A percentile compares a stretch with the other conserved stretches of the same genome.
phyloP scores from a whole-genome alignment of 805 yeast species.

The Starmerella riodocensis region DNA sequence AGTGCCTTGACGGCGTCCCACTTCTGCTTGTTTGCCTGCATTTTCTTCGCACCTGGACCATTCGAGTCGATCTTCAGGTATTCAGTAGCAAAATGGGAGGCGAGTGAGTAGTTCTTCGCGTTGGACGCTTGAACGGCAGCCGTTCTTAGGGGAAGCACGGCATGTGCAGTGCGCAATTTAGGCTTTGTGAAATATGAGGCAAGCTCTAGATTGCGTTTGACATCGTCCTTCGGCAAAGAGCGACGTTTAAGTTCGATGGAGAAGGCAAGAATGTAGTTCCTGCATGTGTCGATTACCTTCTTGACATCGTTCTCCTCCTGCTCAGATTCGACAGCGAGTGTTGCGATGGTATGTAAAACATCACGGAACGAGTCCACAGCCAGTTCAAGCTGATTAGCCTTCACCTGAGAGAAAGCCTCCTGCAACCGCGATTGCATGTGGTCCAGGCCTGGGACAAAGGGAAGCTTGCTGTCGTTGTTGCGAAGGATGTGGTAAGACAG shows the following conservation, averaged over 20 bases:
- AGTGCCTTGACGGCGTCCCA: constrained; percentile 61
- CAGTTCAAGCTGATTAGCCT: constrained; percentile 65
- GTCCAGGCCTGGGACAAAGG: constrained; percentile 64
- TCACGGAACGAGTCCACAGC: constrained; percentile 72
- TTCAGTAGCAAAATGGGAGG: constrained; percentile 80
- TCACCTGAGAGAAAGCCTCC: constrained; percentile 71
- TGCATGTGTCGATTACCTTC: constrained; percentile 59
- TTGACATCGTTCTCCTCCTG: constrained; percentile 67
- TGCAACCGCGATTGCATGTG: constrained; percentile 46
- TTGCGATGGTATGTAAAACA: constrained; percentile 60
- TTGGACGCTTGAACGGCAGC: constrained; percentile 91
- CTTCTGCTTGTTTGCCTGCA: constrained; percentile 63
- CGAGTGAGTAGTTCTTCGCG: constrained; percentile 73
- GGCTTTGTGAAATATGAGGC: constrained; percentile 92
- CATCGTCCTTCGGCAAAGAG: constrained; percentile 45
- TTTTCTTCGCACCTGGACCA: constrained; percentile 72
- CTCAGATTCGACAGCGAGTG: constrained; percentile 55
- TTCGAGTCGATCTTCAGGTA: constrained; percentile 53
- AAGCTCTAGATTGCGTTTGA: constrained; percentile 79
- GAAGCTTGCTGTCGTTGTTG: constrained; percentile 35
- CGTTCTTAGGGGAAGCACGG: constrained; percentile 77
- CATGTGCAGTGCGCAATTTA: constrained; percentile 68
- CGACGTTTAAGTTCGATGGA: constrained; percentile 87
- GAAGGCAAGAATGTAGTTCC: constrained; percentile 83
- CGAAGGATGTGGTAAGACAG: constrained; percentile 55